Evolutionary conservation across 148 eudicot species (phyloP), one percentile per base, ranked within the genome.

Genomic region (Fagopyrum homotropicum): DNA sequence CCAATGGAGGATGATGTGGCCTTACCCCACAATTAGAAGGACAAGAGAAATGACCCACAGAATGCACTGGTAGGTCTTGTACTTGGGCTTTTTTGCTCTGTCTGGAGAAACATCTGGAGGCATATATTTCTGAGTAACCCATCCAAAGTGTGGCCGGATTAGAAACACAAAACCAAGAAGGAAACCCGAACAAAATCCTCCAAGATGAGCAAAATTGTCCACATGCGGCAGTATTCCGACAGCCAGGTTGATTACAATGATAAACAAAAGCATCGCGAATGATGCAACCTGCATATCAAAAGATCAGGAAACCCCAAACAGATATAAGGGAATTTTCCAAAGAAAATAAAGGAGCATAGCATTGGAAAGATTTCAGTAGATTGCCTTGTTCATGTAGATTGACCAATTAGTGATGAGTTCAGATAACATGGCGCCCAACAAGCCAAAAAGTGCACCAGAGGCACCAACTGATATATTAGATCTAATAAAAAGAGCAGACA

Each of bases 141-240:
- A 90, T 72, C 92, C 92, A 80, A 81, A 88, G 52, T 89, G 95
- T 35, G 98, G 97, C 43, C 90, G 87, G 57, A 94, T 86, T 61
- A 94, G 77, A 66, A 94, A 84, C 73, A 94, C 88, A 85, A 90
- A 94, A 45, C 98, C 98, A 55, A 94, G 88, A 63, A 94, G 83
- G 72, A 94, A 90, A 29, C 98, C 98, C 15, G 96, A 82, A 60
- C 83, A 46, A 79, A 94, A 94, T 70, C 98, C 98, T 75, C 98
- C 98, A 64, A 91, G 85, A 80, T 91, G 98, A 76, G 98, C 98
- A 77, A 89, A 91, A 82, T 91, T 94, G 83, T 91, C 97, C n/a
- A 91, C 96, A 52, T 91, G 95, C 51, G 98, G 95, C 66, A 91
- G 90, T 64, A 94, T 81, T 45, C 95, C 97, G 54, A 88, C 87